Evolutionary conservation across 2,329 filamentous ascomycete species (phyloP).

Genomic region (Penicillium sp.): DNA sequence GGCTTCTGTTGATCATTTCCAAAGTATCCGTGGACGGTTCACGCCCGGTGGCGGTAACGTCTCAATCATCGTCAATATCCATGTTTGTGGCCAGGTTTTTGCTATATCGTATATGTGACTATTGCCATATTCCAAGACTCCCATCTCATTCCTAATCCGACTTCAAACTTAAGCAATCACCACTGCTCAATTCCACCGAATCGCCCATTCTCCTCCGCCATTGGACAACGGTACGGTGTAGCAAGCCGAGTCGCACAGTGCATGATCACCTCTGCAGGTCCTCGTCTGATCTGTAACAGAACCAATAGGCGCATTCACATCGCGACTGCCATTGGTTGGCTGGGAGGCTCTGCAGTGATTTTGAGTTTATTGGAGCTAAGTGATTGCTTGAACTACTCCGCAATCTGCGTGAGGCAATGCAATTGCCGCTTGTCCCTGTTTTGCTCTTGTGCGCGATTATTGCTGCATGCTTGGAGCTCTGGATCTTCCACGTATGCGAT

Average conservation of each 20-base stretch:
- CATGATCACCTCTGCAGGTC: background rate
- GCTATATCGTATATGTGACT: too few relatives aligned
- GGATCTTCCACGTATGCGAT: background rate
- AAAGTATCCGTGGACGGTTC: background rate
- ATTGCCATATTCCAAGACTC: too few relatives aligned
- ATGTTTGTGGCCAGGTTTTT: too few relatives aligned
- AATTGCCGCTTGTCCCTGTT: too few relatives aligned
- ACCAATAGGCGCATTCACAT: background rate
- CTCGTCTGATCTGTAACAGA: background rate
- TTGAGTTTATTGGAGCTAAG: background rate
- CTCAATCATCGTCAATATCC: too few relatives aligned
- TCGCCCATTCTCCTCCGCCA: background rate
- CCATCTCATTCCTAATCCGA: too few relatives aligned
- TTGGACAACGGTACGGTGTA: background rate
- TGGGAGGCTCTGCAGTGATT: background rate
- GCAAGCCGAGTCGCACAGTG: background rate
- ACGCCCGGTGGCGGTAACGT: background rate
- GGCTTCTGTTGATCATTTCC: background rate
- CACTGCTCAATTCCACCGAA: too few relatives aligned
- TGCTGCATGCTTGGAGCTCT: too few relatives aligned
- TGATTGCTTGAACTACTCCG: too few relatives aligned
- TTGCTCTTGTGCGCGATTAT: too few relatives aligned
- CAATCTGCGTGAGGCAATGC: too few relatives aligned
- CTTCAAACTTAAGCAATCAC: too few relatives aligned
- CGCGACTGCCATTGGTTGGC: background rate